Evolutionary conservation across 345 rosid genomes (phyloP).

Genomic region (Capsella bursapastoris): DNA sequence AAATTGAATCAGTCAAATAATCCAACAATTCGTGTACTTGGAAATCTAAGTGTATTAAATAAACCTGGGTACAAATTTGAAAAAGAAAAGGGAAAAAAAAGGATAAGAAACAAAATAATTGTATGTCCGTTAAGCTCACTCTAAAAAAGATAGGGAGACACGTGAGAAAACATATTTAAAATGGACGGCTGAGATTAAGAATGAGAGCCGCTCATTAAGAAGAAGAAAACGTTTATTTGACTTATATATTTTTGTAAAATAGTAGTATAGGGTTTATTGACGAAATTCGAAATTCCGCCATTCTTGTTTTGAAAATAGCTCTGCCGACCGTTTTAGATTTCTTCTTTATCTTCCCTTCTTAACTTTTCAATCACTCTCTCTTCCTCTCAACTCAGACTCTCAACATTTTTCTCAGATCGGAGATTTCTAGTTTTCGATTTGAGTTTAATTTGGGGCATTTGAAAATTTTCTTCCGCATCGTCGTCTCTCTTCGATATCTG

Average conservation of each 20-base stretch:
- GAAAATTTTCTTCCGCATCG: slow-evolving; percentile 34
- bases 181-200: slow-evolving; percentile 49
- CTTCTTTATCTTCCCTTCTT: slow-evolving; percentile 24
- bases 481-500: slow-evolving; percentile 16
- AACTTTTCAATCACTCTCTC: slow-evolving; percentile 2
- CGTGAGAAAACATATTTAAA: slow-evolving; percentile 23
- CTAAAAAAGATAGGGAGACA: slow-evolving; percentile 41
- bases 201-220: slow-evolving; percentile 40
- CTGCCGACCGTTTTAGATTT: slow-evolving; percentile 54
- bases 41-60: slow-evolving; percentile 12
- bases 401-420: slow-evolving; percentile 28
- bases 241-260: background rate
- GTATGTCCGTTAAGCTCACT: slow-evolving; percentile 51
- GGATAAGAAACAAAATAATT: slow-evolving; percentile 23
- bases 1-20: background rate
- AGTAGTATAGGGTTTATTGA: slow-evolving; percentile 51
- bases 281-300: slow-evolving; percentile 55
- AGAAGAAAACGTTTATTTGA: slow-evolving; percentile 43
- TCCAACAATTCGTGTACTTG: background rate
- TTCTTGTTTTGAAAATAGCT: slow-evolving; percentile 53
- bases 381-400: background rate
- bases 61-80: background rate
- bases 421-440: slow-evolving; percentile 37
- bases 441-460: slow-evolving; percentile 25
- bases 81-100: slow-evolving; percentile 7